Percentiles rank a stretch among this genome's conserved stretches.
Conservation (phyloP, 1,139 yeast genomes). For the Torulaspora globosa region DNA sequence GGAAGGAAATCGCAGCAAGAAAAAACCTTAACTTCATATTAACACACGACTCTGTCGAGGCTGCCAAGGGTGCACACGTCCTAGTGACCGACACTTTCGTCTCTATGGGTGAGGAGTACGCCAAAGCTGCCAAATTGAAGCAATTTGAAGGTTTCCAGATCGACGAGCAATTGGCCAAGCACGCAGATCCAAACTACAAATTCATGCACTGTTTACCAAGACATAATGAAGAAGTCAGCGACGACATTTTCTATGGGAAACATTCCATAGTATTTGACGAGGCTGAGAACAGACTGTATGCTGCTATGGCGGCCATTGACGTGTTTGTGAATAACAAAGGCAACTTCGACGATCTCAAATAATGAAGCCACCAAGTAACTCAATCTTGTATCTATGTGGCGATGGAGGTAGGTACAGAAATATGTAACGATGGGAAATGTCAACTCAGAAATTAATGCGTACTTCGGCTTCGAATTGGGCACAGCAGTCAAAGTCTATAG, state of each 20-base stretch:
- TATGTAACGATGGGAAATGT: constrained; percentile 1
- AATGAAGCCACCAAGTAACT: background rate
- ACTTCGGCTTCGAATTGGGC: constrained; percentile 21
- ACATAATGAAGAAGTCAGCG: constrained; percentile 88
- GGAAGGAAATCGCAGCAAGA: constrained; percentile 49
- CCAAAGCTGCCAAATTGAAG: constrained; percentile 62
- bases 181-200: constrained; percentile 67
- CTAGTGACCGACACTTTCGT: constrained; percentile 97
- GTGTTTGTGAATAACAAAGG: constrained; percentile 85
- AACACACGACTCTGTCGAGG: constrained; percentile 68
- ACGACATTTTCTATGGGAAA: constrained; percentile 83
- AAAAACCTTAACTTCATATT: constrained; percentile 55
- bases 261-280: constrained; percentile 86
- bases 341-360: constrained; percentile 36
- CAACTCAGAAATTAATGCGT: constrained; percentile 21
- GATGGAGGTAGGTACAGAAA: background rate
- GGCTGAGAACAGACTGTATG: constrained; percentile 93
- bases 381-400: background rate
- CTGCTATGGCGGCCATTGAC: constrained; percentile 92
- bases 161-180: constrained; percentile 55
- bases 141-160: constrained; percentile 88
- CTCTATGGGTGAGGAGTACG: constrained; percentile 95
- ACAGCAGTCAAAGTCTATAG: constrained; percentile 24
- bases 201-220: constrained; percentile 98
- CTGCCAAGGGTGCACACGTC: constrained; percentile 70